Conservation (phyloP, 164 flowering plant genomes). For the Umbilicus rupestris region DNA sequence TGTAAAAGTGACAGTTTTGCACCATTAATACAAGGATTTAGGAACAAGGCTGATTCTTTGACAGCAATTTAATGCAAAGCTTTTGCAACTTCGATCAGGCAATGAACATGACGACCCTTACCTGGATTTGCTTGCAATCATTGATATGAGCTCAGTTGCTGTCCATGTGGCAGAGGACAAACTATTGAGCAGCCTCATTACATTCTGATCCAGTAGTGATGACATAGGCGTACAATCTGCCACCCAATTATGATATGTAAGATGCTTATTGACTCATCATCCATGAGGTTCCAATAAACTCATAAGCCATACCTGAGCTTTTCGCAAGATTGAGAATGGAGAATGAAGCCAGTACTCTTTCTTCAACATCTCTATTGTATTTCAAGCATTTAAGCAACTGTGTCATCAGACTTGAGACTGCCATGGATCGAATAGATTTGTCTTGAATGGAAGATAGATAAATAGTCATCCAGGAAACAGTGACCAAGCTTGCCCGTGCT, state of each 20-base stretch:
- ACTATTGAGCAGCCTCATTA: constrained; percentile 21
- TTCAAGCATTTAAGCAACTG: constrained; percentile 28
- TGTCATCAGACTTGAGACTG: constrained; percentile 32
- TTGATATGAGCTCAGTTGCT: constrained; percentile 37
- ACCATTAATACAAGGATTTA: no score
- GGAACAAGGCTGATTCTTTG: no score
- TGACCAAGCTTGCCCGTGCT: constrained; percentile 48
- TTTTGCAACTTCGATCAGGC: no score
- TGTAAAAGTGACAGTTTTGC: no score
- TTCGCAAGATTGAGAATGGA: constrained; percentile 35
- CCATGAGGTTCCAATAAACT: background rate
- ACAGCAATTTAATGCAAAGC: no score
- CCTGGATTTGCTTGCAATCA: constrained; percentile 11
- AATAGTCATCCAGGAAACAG: constrained; percentile 52
- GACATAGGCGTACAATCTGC: constrained; percentile 25
- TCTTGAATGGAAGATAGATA: constrained; percentile 22
- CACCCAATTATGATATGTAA: background rate
- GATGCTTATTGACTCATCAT: background rate
- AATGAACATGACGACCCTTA: background rate
- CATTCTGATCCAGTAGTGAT: constrained; percentile 19
- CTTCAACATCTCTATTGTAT: constrained; percentile 32
- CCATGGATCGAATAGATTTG: constrained; percentile 20
- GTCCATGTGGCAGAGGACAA: constrained; percentile 46
- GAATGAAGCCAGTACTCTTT: constrained; percentile 42
- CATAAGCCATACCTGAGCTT: constrained; percentile 34